phyloP scores from a whole-genome alignment of 345 rosid genomes.

The Pistacia integerrima region DNA sequence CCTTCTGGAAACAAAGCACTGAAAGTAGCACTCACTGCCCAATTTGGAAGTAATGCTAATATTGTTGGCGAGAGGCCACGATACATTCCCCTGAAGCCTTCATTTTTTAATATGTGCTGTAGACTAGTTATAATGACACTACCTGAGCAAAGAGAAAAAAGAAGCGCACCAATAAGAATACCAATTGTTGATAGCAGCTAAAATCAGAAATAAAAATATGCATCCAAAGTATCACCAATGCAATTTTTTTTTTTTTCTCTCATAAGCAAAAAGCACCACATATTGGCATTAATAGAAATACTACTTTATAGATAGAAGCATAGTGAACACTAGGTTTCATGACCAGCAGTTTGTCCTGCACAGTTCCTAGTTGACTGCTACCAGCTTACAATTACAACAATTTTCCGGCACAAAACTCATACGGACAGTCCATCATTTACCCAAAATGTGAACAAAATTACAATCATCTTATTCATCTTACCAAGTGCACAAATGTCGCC shows the following conservation, averaged over 20 bases:
- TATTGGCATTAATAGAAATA: not conserved
- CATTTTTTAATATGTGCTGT: conserved; percentile 60
- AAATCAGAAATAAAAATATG: not conserved
- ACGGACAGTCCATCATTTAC: not conserved
- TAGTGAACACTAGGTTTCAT: not conserved
- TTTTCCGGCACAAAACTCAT: not conserved
- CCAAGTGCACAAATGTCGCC: not conserved
- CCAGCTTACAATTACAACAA: not conserved
- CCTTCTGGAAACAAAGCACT: not conserved
- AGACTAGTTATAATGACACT: conserved; percentile 74
- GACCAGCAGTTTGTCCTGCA: not conserved
- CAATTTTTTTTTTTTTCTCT: not conserved
- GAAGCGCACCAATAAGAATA: conserved; percentile 6
- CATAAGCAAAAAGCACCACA: not conserved
- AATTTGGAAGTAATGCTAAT: conserved; percentile 87
- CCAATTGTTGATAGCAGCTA: conserved; percentile 13
- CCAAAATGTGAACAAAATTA: not conserved
- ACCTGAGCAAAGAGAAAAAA: conserved; percentile 44
- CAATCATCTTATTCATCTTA: not conserved
- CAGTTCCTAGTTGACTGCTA: not conserved
- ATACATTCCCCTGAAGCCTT: conserved; percentile 83
- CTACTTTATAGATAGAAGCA: not conserved
- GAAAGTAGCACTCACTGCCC: conserved; percentile 75
- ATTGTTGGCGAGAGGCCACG: conserved; percentile 97
- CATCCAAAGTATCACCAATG: not conserved